A percentile compares a stretch with the other conserved stretches of the same genome.
phyloP scores from a whole-genome alignment of 2,329 filamentous ascomycete genomes.

The Metarhizium anisopliae region DNA sequence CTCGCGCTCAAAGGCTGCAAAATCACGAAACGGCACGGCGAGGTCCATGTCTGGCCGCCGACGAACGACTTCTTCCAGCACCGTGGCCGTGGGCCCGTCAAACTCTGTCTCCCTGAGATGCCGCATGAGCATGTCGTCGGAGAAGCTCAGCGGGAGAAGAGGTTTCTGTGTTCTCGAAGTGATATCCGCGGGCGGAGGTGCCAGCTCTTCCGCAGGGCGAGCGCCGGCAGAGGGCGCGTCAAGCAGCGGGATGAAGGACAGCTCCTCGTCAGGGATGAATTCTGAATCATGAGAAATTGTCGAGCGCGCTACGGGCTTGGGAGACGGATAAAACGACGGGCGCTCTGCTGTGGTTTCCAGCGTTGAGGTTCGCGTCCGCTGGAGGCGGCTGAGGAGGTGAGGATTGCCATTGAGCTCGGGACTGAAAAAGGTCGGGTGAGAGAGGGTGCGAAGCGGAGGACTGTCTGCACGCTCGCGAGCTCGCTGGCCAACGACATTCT shows the following conservation, averaged over 20 bases:
- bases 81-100: slow-evolving; percentile 29
- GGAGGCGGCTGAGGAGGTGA: not conserved
- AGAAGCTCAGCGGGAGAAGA: slow-evolving; percentile 21
- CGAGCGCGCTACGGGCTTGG: slow-evolving; percentile 10
- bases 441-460: slow-evolving; percentile 18
- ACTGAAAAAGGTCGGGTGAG: slow-evolving; percentile 9
- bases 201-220: not conserved
- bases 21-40: slow-evolving; percentile 20
- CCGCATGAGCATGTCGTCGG: slow-evolving; percentile 32
- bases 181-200: not conserved
- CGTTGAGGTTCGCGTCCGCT: slow-evolving; percentile 19
- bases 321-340: slow-evolving; percentile 15
- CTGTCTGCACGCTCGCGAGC: slow-evolving; percentile 14
- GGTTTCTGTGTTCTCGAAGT: slow-evolving; percentile 8
- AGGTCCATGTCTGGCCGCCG: slow-evolving; percentile 24
- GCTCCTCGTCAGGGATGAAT: slow-evolving; percentile 18
- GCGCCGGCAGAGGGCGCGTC: slow-evolving; percentile 6
- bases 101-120: slow-evolving; percentile 33
- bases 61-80: slow-evolving; percentile 27
- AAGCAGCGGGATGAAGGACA: slow-evolving; percentile 23
- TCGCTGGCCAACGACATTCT: slow-evolving; percentile 14
- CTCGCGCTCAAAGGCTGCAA: slow-evolving; percentile 27
- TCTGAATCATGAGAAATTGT: slow-evolving; percentile 16
- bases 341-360: slow-evolving; percentile 18
- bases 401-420: slow-evolving; percentile 9